Percentiles rank a stretch among this genome's conserved stretches.
These are phyloP conservation scores for Hypoxylon rubiginosum DNA, from an alignment of 2,329 filamentous ascomycete genomes.

Conservation along the genomic window DNA sequence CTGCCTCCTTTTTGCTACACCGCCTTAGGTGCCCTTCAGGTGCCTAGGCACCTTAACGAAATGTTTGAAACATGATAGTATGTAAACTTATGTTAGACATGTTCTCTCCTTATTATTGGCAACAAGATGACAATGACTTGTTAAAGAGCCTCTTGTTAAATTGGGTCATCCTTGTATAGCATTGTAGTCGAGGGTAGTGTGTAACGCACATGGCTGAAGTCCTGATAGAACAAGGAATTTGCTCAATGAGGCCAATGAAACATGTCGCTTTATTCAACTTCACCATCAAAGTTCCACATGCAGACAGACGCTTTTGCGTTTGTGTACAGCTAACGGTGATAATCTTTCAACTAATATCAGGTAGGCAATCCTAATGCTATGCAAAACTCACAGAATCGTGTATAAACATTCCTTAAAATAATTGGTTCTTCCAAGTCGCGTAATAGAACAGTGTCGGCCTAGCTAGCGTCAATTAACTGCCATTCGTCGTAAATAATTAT, in stretches of 20 bases:
- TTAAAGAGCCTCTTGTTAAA: too few species aligned
- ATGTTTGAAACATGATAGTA: too few species aligned
- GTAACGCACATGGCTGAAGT: too few species aligned
- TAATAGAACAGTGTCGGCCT: not conserved
- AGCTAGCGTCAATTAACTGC: not conserved
- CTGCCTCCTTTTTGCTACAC: too few species aligned
- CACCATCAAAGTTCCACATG: not conserved
- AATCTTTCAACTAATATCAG: not conserved
- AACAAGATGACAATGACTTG: too few species aligned
- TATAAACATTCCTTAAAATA: not conserved
- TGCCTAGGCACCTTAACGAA: too few species aligned
- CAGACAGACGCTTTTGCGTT: not conserved
- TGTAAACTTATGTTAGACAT: too few species aligned
- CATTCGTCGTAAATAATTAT: not conserved
- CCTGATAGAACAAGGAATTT: not conserved
- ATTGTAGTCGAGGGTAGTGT: too few species aligned
- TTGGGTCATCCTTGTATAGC: too few species aligned
- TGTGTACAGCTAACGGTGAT: not conserved
- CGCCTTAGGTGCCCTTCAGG: too few species aligned
- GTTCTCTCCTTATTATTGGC: too few species aligned
- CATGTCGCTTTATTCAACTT: not conserved
- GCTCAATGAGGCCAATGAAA: not conserved
- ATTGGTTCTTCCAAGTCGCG: not conserved
- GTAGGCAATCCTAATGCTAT: not conserved
- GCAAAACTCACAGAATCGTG: not conserved